These are phyloP conservation scores for Sideroxylon spinosum DNA, from an alignment of 179 eudicot genomes.

Conservation along the genomic window DNA sequence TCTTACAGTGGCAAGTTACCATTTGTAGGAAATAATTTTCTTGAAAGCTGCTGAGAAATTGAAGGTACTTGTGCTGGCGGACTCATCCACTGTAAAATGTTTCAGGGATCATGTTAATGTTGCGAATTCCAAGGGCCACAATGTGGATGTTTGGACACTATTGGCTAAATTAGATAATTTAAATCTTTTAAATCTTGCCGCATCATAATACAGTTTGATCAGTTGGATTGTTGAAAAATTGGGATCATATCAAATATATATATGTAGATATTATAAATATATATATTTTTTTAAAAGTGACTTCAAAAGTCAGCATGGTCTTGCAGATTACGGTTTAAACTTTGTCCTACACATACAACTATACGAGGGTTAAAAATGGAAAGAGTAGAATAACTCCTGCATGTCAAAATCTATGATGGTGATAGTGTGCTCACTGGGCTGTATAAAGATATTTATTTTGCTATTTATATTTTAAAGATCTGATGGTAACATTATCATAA, in stretches of 20 bases:
- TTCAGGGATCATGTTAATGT: constrained; percentile 20
- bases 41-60: constrained; percentile 54
- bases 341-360: background rate
- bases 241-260: background rate
- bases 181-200: background rate
- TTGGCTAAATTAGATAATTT: background rate
- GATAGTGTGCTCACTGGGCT: background rate
- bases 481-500: constrained; percentile 1
- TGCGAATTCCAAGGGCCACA: constrained; percentile 13
- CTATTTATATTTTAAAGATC: constrained; percentile 11
- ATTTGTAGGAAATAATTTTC: constrained; percentile 78
- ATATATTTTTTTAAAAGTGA: background rate
- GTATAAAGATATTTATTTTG: background rate
- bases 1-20: constrained; percentile 18
- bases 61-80: constrained; percentile 54
- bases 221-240: background rate
- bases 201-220: background rate
- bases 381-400: background rate
- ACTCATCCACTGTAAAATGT: constrained; percentile 13
- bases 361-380: background rate
- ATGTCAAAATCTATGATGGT: background rate
- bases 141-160: background rate
- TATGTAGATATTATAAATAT: too few relatives aligned
- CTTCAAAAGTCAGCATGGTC: background rate
- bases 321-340: constrained; percentile 3